Conservation (phyloP, 495 filamentous ascomycete genomes). For the Friedmanniomyces simplex region DNA sequence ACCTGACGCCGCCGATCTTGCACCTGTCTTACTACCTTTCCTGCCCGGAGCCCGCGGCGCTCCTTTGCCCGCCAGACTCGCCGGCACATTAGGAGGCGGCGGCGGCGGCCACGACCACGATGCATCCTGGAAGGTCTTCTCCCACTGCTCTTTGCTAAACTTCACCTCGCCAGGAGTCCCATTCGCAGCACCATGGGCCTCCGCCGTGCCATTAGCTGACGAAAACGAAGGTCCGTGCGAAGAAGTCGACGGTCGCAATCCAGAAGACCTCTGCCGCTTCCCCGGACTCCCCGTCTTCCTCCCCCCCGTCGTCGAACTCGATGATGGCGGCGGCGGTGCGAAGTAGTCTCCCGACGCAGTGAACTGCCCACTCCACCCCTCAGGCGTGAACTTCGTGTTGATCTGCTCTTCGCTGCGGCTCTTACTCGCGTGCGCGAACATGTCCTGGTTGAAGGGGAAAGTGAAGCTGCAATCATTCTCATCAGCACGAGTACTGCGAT, state of each 20-base stretch:
- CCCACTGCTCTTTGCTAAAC: slow-evolving; percentile 60
- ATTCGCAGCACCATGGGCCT: background rate
- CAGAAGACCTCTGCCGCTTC: background rate
- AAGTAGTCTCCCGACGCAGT: slow-evolving; percentile 42
- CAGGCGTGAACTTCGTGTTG: slow-evolving; percentile 59
- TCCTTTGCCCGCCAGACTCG: slow-evolving; percentile 11
- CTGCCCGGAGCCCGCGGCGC: slow-evolving; percentile 12
- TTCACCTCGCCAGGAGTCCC: slow-evolving; percentile 35
- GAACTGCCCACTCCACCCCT: slow-evolving; percentile 50
- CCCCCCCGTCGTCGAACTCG: background rate
- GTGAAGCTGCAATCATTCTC: slow-evolving; percentile 16
- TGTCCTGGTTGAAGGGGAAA: slow-evolving; percentile 27
- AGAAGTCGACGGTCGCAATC: no score
- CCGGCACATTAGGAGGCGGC: slow-evolving; percentile 5
- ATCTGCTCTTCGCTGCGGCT: slow-evolving; percentile 63
- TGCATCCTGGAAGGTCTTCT: slow-evolving; percentile 49
- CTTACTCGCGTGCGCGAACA: slow-evolving; percentile 29
- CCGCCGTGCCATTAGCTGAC: no score
- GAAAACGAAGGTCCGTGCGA: no score
- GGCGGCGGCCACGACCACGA: slow-evolving; percentile 37
- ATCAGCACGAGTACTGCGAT: slow-evolving; percentile 10
- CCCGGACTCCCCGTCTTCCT: background rate
- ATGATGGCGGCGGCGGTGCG: slow-evolving; percentile 24
- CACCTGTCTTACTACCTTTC: slow-evolving; percentile 10
- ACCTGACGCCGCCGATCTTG: background rate